Evolutionary conservation across 73 alveolate genomes (phyloP).

Genomic region (Symbiodinium natans): DNA sequence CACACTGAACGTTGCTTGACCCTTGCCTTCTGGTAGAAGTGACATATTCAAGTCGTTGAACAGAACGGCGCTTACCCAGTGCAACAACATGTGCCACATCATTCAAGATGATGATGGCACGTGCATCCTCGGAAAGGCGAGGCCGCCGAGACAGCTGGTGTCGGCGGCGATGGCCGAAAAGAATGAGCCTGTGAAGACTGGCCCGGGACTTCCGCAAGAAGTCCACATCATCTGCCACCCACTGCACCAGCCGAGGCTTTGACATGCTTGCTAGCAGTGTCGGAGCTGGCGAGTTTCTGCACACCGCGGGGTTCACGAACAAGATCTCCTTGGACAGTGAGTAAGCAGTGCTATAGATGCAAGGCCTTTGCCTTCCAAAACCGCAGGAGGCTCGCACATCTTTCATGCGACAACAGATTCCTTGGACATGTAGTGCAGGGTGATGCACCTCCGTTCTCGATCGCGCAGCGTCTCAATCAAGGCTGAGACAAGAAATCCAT

Average conservation of each 20-base stretch:
- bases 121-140: conserved; percentile 19
- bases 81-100: neutral
- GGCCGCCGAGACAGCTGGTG: neutral
- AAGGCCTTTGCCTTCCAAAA: neutral
- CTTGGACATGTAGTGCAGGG: neutral
- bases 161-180: neutral
- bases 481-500: neutral
- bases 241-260: neutral
- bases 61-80: neutral
- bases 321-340: neutral
- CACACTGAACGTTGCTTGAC: neutral
- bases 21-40: neutral
- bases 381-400: neutral
- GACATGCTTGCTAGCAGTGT: conserved; percentile 26
- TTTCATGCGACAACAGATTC: too few species aligned
- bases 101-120: conserved; percentile 27
- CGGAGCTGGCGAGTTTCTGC: neutral
- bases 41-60: neutral
- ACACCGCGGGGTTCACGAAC: neutral
- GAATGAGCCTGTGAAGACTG: too few species aligned
- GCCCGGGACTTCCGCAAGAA: neutral
- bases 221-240: neutral
- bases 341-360: conserved; percentile 26
- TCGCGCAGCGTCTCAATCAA: neutral
- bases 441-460: neutral